Base-by-base conservation (phyloP, 371 early-diverging fungal species). In the Mucor indicus region DNA sequence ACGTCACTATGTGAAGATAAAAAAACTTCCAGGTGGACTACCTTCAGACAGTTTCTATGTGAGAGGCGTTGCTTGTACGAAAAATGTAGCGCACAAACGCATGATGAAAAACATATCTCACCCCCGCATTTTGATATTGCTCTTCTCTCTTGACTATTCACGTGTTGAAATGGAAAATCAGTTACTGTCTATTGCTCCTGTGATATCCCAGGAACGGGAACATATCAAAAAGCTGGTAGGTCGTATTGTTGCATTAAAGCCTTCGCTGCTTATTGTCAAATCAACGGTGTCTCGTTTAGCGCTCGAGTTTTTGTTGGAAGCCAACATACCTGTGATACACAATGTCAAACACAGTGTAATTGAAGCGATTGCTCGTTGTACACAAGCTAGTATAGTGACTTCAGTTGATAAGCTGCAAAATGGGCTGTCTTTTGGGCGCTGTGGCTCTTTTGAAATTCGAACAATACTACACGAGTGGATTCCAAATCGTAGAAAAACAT, bases 1-100 rank as follows among this genome's bases (percentile, higher is more conserved):
- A 17, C 80, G 92, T 15, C 86, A 89, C 22, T 93, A 90, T 50
- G 86, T 98, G 48, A 95, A 95, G 57, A 89, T 97, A 63, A 98
- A 98, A 62, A 88, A 87, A 52, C 87, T 97, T 13, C 91, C 96
- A 0, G 96, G 96, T 10, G 96, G 93, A 0, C 13, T 61, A 15
- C 91, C 93, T 0, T 45, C 65, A 13, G 91, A 94, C 55, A 86
- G 89, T 32, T 80, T 86, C 44, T 95, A 90, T 62, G 79, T 96
- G 24, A 73, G 85, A 33, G 95, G 93, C 1, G 81, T 94, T 0
- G 93, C 95, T 13, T 92, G 87, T 57, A 81, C 92, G n/a, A 95
- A 95, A 60, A 88, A 89, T 53, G 77, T 96, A 8, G 90, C 91
- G 0, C 96, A 98, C 64, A 92, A 93, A 51, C 75, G 75, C 48